Evolutionary conservation across 2,329 filamentous ascomycete species (phyloP), one percentile per base, ranked within the genome.

Genomic region (Boeremia exigua): DNA sequence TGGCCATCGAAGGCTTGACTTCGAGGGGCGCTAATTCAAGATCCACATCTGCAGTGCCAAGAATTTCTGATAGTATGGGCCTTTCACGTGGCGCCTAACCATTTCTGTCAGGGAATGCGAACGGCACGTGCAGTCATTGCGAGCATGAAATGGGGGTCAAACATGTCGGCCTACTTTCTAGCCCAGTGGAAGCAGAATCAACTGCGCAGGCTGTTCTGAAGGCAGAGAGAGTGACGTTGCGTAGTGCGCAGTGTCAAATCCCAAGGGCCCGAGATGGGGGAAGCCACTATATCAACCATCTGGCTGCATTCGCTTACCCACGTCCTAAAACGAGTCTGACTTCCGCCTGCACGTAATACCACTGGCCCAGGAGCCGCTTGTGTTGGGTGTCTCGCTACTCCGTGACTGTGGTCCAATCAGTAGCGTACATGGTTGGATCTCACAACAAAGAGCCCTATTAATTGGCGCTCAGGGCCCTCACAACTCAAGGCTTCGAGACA

Each of bases 91-190:
- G 38, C 38, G 40, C 19, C 56, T 65, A 63, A 29, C 59, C 54
- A n/a, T 19, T 59, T 52, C 36, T 25, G 64, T 62, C 48, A 62
- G 34, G 52, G 62, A 62, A 60, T 59, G 66, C 66, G 66, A 68
- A 57, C 14, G n/a, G 33, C 66, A 68, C 61, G 61, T 68, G 66
- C 61, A 52, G 32, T 30, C 28, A 54, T n/a, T 29, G 5, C 14
- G 38, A 39, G 14, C 32, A 23, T 37, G 33, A 38, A 15, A 12
- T 46, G 54, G 48, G 27, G 44, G 43, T 47, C 33, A 42, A 52
- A 36, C 33, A 17, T 17, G 32, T 47, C 44, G 52, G 48, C 48
- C 43, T 51, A 32, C 42, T 34, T 1, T 19, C 7, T 12, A 25
- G 27, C 3, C n/a, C 19, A n/a, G 12, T 15, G 28, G 17, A 14